These are phyloP conservation scores for Aureobasidium sp. DNA, from an alignment of 2,329 filamentous ascomycete genomes.

Conservation along the genomic window DNA sequence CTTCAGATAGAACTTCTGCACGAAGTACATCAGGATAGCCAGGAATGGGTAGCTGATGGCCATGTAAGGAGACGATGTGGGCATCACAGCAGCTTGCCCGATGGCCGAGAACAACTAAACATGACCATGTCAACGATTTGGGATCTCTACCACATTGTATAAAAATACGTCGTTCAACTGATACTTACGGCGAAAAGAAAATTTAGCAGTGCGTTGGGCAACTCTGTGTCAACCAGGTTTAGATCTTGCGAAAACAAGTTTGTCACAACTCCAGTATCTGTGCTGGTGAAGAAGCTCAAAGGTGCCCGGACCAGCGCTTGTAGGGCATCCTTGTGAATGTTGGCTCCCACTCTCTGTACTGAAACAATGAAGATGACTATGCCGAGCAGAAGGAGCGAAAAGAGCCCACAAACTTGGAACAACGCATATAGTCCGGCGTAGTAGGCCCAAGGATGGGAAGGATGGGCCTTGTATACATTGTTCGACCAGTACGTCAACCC, in stretches of 20 bases:
- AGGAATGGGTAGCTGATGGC: slow-evolving; percentile 26
- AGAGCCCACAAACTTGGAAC: not conserved
- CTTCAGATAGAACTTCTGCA: slow-evolving; percentile 39
- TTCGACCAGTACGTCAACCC: not conserved
- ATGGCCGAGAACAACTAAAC: slow-evolving; percentile 27
- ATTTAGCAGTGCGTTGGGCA: slow-evolving; percentile 18
- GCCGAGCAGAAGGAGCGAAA: not conserved
- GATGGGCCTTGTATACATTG: not conserved
- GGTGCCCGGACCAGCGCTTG: not conserved
- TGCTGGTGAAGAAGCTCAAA: not conserved
- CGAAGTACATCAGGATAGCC: slow-evolving; percentile 36
- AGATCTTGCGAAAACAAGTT: slow-evolving; percentile 43
- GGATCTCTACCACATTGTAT: too few relatives aligned
- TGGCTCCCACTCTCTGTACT: not conserved
- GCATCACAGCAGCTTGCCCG: slow-evolving; percentile 28
- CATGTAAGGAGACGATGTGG: slow-evolving; percentile 26
- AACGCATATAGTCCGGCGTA: not conserved
- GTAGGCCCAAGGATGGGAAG: not conserved
- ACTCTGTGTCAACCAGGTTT: slow-evolving; percentile 35
- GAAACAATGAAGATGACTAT: not conserved
- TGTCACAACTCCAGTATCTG: slow-evolving; percentile 10
- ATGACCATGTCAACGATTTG: slow-evolving; percentile 9
- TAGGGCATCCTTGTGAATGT: not conserved
- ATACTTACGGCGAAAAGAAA: not conserved
- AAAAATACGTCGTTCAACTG: too few relatives aligned